Evolutionary conservation across 2,329 filamentous ascomycete genomes (phyloP).

Genomic region (Phialemonium atrogriseum): DNA sequence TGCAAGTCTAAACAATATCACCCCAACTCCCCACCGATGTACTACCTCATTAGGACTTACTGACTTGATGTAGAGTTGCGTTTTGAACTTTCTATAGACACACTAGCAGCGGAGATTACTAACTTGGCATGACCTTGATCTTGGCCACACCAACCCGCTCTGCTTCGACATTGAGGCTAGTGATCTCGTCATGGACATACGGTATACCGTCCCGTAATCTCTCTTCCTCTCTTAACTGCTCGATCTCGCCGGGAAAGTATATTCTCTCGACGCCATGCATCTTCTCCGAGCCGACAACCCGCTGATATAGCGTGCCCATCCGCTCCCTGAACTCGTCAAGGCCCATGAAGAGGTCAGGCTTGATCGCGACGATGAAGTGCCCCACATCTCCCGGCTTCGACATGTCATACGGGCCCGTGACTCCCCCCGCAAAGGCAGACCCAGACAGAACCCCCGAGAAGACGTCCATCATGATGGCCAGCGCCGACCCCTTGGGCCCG

Average conservation of each 20-base stretch:
- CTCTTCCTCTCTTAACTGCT: constrained; percentile 44
- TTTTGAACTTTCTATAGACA: no score
- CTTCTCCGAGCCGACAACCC: constrained; percentile 44
- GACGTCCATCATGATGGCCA: constrained; percentile 83
- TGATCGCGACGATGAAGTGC: constrained; percentile 65
- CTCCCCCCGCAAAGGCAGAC: constrained; percentile 68
- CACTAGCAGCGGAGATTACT: no score
- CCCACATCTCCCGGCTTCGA: constrained; percentile 62
- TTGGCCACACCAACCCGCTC: constrained; percentile 28
- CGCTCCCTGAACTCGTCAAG: constrained; percentile 60
- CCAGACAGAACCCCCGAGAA: constrained; percentile 74
- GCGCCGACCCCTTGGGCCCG: constrained; percentile 69
- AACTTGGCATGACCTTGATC: no score
- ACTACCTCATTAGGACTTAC: no score
- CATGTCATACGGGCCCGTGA: constrained; percentile 69
- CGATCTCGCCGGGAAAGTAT: constrained; percentile 55
- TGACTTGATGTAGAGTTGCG: no score
- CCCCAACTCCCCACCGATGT: no score
- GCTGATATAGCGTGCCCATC: constrained; percentile 46
- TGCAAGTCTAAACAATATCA: no score
- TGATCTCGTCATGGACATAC: constrained; percentile 46
- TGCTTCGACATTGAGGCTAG: constrained; percentile 47
- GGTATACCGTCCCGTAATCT: constrained; percentile 49
- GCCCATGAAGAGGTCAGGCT: constrained; percentile 66
- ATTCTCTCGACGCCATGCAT: constrained; percentile 48